Evolutionary conservation across 139 green algal species (phyloP), one percentile per base, ranked within the genome.

Genomic region (Chlamydomonas sphaeroides): DNA sequence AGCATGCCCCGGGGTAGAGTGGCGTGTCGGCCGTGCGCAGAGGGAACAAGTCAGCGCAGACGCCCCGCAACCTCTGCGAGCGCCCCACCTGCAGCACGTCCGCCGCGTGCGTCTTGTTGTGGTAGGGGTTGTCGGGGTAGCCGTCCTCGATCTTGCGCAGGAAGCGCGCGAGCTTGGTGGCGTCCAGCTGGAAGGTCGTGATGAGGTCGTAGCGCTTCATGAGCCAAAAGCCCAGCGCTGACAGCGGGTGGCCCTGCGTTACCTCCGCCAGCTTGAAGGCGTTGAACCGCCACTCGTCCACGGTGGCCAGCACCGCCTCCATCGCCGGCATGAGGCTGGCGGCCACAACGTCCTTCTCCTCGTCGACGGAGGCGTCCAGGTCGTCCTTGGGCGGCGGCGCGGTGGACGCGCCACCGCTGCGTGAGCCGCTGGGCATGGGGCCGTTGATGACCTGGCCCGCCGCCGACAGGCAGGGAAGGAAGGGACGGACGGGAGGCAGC

Each of bases 261-360:
- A 80, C 79, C 68, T 89, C 89, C 30, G 68, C 78, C 61, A 92
- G 78, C 61, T 66, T 82, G 68, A 92, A 92, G 1, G 87, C 89
- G 63, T 92, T 84, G 57, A 92, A 92, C 35, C 89, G 88, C 85
- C 83, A 88, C 41, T 88, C 83, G 49, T 88, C 83, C 45, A 88
- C 83, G 14, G 83, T 84, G 25, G 61, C 61, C 18, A 88, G 76
- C 56, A 84, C 63, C n/a, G 42, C 67, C 68, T 88, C 75, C 76
- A 87, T 87, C 18, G 83, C 83, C 4, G 74, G 83, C 66, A 84
- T 65, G 5, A 87, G 65, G 74, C 56, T 78, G 18, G 82, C 36
- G 0, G 82, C 72, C 28, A 87, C 65, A 38, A 87, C 49, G 35
- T 84, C 72, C 71, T 78, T 51, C 48, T 86, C 80, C 45, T 79